Evolutionary conservation across 139 green algal species (phyloP).

Genomic region (Micractinium sp.): DNA sequence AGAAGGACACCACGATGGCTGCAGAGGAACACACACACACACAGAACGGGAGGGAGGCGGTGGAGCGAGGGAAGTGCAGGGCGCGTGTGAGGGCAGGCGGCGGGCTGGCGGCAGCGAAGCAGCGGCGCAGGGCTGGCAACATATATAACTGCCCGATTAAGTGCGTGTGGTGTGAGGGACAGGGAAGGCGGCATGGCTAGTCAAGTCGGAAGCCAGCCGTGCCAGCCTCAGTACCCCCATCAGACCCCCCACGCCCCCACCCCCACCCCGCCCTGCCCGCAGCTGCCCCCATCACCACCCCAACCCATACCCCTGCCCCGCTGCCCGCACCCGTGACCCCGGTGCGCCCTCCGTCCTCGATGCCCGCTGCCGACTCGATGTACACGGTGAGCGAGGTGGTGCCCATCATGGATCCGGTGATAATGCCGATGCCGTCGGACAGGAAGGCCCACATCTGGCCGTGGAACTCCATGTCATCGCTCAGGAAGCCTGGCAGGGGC

Average conservation of each 20-base stretch:
- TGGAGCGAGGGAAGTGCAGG: background rate
- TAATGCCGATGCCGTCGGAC: conserved; percentile 71
- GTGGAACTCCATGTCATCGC: conserved; percentile 65
- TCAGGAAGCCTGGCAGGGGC: conserved; percentile 66
- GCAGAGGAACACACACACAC: background rate
- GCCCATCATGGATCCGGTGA: conserved; percentile 77
- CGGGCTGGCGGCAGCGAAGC: background rate
- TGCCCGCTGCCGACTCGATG: conserved; percentile 76
- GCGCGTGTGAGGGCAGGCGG: background rate
- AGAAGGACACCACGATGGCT: conserved; percentile 47
- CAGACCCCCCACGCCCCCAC: background rate
- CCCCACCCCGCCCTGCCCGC: background rate
- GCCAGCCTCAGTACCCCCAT: no score
- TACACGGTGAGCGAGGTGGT: conserved; percentile 78
- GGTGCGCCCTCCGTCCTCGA: conserved; percentile 81
- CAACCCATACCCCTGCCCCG: background rate
- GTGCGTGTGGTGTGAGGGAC: no score
- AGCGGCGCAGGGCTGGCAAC: no score
- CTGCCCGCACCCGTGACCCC: conserved; percentile 32
- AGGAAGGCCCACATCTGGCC: conserved; percentile 68
- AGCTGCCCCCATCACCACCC: background rate
- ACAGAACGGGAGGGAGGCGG: background rate
- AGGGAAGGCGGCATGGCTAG: no score
- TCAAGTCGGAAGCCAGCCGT: no score
- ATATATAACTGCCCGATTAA: no score